These are phyloP conservation scores for Porpolomopsis calyptriformis DNA, from an alignment of 768 basidiomycete genomes.

Conservation along the genomic window DNA sequence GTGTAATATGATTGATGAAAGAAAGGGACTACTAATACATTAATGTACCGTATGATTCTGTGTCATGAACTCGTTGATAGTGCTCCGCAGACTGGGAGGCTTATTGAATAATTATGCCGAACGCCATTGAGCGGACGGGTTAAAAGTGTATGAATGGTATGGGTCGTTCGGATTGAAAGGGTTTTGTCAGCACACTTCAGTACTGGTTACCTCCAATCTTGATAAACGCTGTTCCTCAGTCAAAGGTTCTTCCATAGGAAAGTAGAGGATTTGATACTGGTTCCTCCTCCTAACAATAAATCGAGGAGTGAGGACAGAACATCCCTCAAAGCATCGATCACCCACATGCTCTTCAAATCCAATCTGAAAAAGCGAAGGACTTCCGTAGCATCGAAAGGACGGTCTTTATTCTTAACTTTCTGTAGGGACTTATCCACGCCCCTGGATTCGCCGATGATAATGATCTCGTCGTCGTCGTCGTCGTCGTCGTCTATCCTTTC, in stretches of 20 bases:
- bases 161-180: background rate
- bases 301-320: constrained; percentile 1
- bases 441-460: constrained; percentile 14
- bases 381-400: constrained; percentile 20
- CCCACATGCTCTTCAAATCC: constrained; percentile 28
- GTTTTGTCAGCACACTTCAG: constrained; percentile 20
- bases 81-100: too few species aligned
- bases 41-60: too few species aligned
- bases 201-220: constrained; percentile 46
- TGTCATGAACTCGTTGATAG: too few species aligned
- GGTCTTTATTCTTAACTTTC: constrained; percentile 9
- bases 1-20: too few species aligned
- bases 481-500: constrained; percentile 21
- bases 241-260: constrained; percentile 60
- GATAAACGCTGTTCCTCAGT: constrained; percentile 37
- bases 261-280: constrained; percentile 76
- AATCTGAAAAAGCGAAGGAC: constrained; percentile 43
- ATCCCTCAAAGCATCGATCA: background rate
- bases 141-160: too few species aligned
- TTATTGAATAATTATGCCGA: too few species aligned
- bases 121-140: too few species aligned
- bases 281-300: constrained; percentile 35
- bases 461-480: constrained; percentile 23
- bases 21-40: too few species aligned
- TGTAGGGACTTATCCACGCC: background rate